Conservation (phyloP, 306 rosid genomes). For the Betula pendula region DNA sequence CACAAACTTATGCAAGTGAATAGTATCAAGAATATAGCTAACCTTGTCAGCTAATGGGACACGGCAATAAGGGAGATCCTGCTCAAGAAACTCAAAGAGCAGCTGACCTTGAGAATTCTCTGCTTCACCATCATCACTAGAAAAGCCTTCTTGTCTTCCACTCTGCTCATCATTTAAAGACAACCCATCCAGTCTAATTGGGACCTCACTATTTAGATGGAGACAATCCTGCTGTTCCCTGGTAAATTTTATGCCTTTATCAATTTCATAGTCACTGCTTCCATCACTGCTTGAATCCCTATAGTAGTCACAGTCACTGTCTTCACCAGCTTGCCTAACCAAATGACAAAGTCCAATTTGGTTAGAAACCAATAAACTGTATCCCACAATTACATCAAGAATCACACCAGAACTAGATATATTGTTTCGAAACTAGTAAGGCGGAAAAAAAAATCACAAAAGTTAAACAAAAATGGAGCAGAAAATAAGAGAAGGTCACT, state of each 20-base stretch:
- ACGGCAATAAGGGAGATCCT: constrained; percentile 74
- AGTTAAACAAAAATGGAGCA: background rate
- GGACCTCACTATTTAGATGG: constrained; percentile 32
- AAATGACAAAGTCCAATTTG: constrained; percentile 21
- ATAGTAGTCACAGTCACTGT: constrained; percentile 57
- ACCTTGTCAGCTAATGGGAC: constrained; percentile 86
- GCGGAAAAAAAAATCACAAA: background rate
- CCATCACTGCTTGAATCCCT: constrained; percentile 84
- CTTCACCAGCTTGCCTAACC: constrained; percentile 59
- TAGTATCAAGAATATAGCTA: constrained; percentile 30
- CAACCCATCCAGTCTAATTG: constrained; percentile 39
- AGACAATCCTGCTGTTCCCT: constrained; percentile 36
- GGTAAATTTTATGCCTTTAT: constrained; percentile 36
- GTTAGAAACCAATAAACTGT: constrained; percentile 13
- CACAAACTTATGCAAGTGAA: background rate
- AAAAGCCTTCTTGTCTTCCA: constrained; percentile 52
- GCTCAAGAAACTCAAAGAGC: constrained; percentile 80
- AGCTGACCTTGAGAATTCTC: constrained; percentile 49
- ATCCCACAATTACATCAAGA: background rate
- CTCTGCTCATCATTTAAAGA: constrained; percentile 44
- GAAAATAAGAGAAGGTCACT: background rate
- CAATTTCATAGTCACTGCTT: constrained; percentile 71
- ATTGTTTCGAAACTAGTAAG: background rate
- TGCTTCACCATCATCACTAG: constrained; percentile 71
- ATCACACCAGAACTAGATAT: constrained; percentile 4